Evolutionary conservation across 305 asterid species (phyloP).

Genomic region (Solanum hybrid): DNA sequence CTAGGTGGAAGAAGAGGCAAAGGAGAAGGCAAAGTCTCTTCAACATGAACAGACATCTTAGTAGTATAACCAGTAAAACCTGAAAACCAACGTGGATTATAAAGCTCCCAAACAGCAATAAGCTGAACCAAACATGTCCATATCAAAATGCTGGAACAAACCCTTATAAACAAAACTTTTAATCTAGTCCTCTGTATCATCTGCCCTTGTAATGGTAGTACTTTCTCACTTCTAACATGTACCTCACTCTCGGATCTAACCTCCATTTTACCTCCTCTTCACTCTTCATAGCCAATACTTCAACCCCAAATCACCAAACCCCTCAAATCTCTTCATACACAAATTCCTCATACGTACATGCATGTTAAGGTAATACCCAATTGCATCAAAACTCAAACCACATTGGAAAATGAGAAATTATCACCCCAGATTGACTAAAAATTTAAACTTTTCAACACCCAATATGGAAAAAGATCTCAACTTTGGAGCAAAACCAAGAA

Average conservation of each 20-base stretch:
- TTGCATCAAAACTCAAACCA: not conserved
- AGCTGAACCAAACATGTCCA: slow-evolving; percentile 93
- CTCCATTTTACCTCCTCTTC: slow-evolving; percentile 27
- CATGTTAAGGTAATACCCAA: not conserved
- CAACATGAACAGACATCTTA: slow-evolving; percentile 33
- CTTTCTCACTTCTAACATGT: slow-evolving; percentile 9
- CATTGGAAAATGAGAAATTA: not conserved
- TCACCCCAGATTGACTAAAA: not conserved
- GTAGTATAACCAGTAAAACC: slow-evolving; percentile 35
- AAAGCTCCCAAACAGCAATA: slow-evolving; percentile 68
- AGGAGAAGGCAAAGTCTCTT: slow-evolving; percentile 33
- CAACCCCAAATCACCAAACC: slow-evolving; percentile 12
- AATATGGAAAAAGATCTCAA: not conserved
- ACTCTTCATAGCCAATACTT: slow-evolving; percentile 23
- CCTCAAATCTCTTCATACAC: not conserved
- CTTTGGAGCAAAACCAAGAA: not conserved
- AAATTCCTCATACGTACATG: not conserved
- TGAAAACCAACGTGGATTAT: slow-evolving; percentile 63
- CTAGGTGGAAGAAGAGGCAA: slow-evolving; percentile 39
- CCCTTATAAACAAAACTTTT: slow-evolving; percentile 83
- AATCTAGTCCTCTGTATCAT: slow-evolving; percentile 61
- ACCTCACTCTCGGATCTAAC: slow-evolving; percentile 30
- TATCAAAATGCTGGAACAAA: slow-evolving; percentile 78
- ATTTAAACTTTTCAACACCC: not conserved
- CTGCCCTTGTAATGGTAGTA: slow-evolving; percentile 25